Evolutionary conservation across 805 yeast species (phyloP), one percentile per base, ranked within the genome.

Genomic region (Cyberlindnera mycetangii): DNA sequence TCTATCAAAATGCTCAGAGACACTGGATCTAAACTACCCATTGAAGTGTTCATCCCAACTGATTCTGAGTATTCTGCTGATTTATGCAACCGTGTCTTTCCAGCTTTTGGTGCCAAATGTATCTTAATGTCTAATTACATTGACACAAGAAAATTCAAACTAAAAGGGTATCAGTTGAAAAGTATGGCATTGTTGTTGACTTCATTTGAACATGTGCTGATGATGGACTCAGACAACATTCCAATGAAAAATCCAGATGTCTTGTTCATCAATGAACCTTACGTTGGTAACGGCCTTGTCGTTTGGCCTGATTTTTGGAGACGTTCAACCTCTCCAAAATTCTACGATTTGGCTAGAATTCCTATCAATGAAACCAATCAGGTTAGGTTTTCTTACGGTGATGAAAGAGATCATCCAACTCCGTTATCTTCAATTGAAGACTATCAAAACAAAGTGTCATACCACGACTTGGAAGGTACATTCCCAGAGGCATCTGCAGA

Each of bases 1-100:
- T 72, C 83, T 9, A 65, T 84, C 7, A 66, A 69, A 49, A 63
- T 70, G 37, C 53, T 89, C 40, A 69, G 96, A 56, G 76, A 79
- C 32, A 68, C 75, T 7, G 89, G 92, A 3, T 79, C 85, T 3
- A 72, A 71, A 12, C 64, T 84, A 30, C 96, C 97, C 0, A 79
- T 89, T 17, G 97, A 89, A 68, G 85, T 89, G 9, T 74, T 87
- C 52, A 78, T 89, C 51, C 95, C 95, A 8, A 74, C 78, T 31
- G 68, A 72, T 17, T 75, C 75, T 25, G 93, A 85, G 56, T 85
- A 79, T 56, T 93, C 87, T 56, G 72, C 78, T 30, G 85, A 82
- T 45, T 71, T 81, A 41, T 89, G 96, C 65, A 79, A 76, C 18
- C 65, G 67, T 8, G 69, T 84, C 3, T 69, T 87, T 53, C 93